Base-by-base conservation (phyloP, 495 filamentous ascomycete species). In the Aspergillus carlsbadensis region DNA sequence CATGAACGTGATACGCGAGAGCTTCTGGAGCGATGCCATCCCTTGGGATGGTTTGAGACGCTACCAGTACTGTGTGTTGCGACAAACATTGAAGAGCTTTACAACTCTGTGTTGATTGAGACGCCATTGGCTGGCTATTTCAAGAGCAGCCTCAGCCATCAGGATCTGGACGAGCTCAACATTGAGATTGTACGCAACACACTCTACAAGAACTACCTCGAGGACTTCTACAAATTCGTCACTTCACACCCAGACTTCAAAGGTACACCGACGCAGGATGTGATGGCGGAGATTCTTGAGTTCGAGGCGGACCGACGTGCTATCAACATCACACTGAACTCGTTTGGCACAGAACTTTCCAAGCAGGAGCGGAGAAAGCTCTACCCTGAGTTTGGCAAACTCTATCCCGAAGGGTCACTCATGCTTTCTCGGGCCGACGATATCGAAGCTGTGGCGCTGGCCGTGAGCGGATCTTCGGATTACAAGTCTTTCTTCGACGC, bases 301-400 rank as follows among this genome's bases (percentile, higher is more conserved):
- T 99, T 98, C 67, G 94, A 99, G 75, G 94, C 95, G 10, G 94
- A 99, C 68, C 81, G 94, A 53, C 81, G 94, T 60, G 90, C 92
- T 58, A 99, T 99, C 80, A 99, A 99, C 74, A 99, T 99, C 75
- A 99, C 94, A 10, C 77, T 99, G 52, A 99, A 99, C 78, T 98
- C 94, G 10, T 98, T 99, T 65, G 94, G 95, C 54, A 98, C 95
- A 7, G 94, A 99, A 74, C 83, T 99, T 35, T 90, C 86, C 58
- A 98, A 98, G 82, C 81, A 80, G 44, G 93, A 98, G 66, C 86
- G 94, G 56, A 92, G 88, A 77, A 99, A 98, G 80, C 78, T 99
- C 46, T 99, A 99, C 74, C 95, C 94, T 8, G 86, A 77, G 64
- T 96, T 98, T 55, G 94, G 94, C 15, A 79, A 81, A 59, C 80